These are phyloP conservation scores for Paraphoma chrysanthemicola DNA, from an alignment of 2,329 filamentous ascomycete genomes.

Conservation along the genomic window DNA sequence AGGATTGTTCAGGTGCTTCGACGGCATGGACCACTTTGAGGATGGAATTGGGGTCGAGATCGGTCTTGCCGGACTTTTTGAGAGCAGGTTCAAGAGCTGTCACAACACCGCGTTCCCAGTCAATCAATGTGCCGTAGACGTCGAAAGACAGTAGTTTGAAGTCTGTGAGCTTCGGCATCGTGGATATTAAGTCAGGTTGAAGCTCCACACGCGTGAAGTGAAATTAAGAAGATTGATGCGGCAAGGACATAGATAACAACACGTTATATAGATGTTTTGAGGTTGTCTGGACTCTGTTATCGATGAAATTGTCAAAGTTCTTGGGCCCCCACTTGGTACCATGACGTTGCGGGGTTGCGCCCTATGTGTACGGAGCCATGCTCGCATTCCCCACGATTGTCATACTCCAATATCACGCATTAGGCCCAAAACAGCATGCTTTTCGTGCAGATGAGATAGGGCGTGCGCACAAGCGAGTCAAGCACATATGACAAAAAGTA, in stretches of 20 bases:
- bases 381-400: background rate
- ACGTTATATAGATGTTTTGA: background rate
- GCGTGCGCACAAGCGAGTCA: no score
- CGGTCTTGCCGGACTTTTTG: constrained; percentile 33
- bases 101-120: constrained; percentile 75
- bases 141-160: constrained; percentile 72
- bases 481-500: no score
- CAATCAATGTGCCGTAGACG: constrained; percentile 80
- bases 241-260: background rate
- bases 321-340: background rate
- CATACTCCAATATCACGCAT: no score
- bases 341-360: constrained; percentile 1
- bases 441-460: background rate
- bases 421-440: background rate
- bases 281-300: background rate
- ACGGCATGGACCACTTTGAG: constrained; percentile 55
- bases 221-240: background rate
- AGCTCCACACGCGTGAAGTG: background rate
- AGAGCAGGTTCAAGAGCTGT: constrained; percentile 61
- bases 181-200: background rate
- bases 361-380: background rate
- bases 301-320: background rate
- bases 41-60: constrained; percentile 33
- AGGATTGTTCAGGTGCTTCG: constrained; percentile 58
- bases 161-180: constrained; percentile 45